Evolutionary conservation across 371 early-diverging fungal genomes (phyloP).

Genomic region (Rhizopus microsporus): DNA sequence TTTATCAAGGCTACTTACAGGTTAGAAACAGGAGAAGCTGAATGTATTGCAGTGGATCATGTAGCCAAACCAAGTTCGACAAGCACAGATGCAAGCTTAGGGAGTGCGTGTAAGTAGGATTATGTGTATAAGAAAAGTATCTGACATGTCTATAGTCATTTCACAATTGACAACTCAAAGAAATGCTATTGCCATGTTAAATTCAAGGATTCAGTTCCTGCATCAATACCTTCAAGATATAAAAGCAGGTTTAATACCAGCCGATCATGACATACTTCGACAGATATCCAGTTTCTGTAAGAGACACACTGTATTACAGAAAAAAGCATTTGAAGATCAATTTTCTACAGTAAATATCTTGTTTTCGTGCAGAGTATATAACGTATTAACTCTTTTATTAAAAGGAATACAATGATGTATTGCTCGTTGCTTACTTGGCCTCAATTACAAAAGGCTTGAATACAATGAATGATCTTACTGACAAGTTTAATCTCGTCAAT

Average conservation of each 20-base stretch:
- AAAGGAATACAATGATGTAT: constrained; percentile 82
- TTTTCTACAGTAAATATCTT: constrained; percentile 60
- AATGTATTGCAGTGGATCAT: constrained; percentile 86
- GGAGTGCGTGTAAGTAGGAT: constrained; percentile 53
- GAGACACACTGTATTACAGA: constrained; percentile 72
- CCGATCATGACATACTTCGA: constrained; percentile 77
- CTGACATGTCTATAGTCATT: constrained; percentile 53
- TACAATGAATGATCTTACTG: constrained; percentile 64
- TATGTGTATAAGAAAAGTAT: neutral
- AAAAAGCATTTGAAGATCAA: constrained; percentile 69
- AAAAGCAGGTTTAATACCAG: constrained; percentile 61
- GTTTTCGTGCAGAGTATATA: neutral
- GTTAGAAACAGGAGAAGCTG: constrained; percentile 84
- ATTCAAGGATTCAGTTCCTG: constrained; percentile 68
- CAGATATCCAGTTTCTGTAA: constrained; percentile 75
- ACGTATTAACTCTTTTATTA: neutral
- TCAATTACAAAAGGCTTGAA: constrained; percentile 79
- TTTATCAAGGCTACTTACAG: constrained; percentile 73
- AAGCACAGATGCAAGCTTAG: constrained; percentile 54
- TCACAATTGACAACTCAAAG: constrained; percentile 74
- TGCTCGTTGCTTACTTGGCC: constrained; percentile 75
- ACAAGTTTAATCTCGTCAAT: constrained; percentile 50
- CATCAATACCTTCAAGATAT: constrained; percentile 73
- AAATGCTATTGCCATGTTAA: constrained; percentile 85
- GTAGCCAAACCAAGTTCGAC: constrained; percentile 65